phyloP scores from a whole-genome alignment of 768 basidiomycete genomes.

The Phylloporus rhodoxanthus region DNA sequence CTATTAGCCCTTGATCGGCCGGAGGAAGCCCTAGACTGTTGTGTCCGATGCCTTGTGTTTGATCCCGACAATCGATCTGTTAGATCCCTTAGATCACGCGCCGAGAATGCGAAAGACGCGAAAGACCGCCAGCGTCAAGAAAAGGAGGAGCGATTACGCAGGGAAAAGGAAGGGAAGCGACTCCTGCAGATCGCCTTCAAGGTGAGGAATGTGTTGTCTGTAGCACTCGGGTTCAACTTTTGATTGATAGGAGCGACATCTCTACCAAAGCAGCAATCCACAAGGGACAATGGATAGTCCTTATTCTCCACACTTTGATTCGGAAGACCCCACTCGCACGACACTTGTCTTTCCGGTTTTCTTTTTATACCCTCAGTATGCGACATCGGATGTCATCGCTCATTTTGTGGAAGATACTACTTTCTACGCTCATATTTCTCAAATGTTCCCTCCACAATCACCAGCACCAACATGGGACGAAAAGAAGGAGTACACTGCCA shows the following conservation, averaged over 20 bases:
- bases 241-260: conserved; percentile 60
- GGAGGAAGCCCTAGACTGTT: conserved; percentile 82
- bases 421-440: conserved; percentile 67
- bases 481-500: conserved; percentile 57
- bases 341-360: conserved; percentile 81
- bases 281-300: conserved; percentile 47
- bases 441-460: conserved; percentile 76
- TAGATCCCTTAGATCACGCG: conserved; percentile 42
- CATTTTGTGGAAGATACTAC: conserved; percentile 82
- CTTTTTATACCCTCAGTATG: conserved; percentile 88
- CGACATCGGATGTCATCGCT: conserved; percentile 83
- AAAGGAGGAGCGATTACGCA: conserved; percentile 43
- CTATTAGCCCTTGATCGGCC: conserved; percentile 66
- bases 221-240: conserved; percentile 1
- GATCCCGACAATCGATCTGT: conserved; percentile 56
- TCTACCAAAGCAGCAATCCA: conserved; percentile 51
- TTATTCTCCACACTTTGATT: conserved; percentile 60
- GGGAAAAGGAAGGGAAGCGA: conserved; percentile 47
- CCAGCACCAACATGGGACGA: conserved; percentile 73
- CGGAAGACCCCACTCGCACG: conserved; percentile 50
- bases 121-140: conserved; percentile 49
- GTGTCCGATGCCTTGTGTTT: conserved; percentile 58
- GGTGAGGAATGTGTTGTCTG: conserved; percentile 38
- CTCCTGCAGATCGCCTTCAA: conserved; percentile 55
- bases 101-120: conserved; percentile 40